Conservation (phyloP, 202 grass and related monocot genomes). For the Brachypodium distachyon region DNA sequence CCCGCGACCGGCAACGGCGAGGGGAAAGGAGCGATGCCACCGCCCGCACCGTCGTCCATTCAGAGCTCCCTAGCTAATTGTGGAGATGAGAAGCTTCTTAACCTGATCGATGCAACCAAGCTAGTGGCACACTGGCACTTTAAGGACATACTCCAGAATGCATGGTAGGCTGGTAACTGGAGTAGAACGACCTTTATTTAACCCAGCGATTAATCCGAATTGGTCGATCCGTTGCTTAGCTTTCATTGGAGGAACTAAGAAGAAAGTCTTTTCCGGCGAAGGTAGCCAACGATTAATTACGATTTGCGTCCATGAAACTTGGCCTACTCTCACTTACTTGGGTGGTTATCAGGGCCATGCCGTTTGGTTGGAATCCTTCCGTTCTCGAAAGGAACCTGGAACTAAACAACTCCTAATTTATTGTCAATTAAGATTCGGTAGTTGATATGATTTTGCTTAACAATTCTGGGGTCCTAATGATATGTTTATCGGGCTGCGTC, state of each 20-base stretch:
- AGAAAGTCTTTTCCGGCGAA: background rate
- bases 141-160: background rate
- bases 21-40: background rate
- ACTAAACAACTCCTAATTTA: background rate
- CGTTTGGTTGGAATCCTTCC: background rate
- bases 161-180: background rate
- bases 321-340: background rate
- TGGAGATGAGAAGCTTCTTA: too few relatives aligned
- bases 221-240: background rate
- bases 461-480: background rate
- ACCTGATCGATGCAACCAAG: background rate
- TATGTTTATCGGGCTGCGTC: background rate
- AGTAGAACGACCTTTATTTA: background rate
- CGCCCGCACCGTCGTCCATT: conserved; percentile 7
- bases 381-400: background rate
- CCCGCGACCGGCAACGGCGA: background rate
- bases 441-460: background rate
- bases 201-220: background rate
- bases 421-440: background rate
- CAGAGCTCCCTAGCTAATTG: too few relatives aligned
- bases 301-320: background rate
- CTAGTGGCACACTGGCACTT: too few relatives aligned
- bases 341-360: background rate
- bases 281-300: background rate
- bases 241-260: background rate